These are phyloP conservation scores for Psidium friedrichsthalianum DNA, from an alignment of 345 rosid genomes.

Conservation along the genomic window DNA sequence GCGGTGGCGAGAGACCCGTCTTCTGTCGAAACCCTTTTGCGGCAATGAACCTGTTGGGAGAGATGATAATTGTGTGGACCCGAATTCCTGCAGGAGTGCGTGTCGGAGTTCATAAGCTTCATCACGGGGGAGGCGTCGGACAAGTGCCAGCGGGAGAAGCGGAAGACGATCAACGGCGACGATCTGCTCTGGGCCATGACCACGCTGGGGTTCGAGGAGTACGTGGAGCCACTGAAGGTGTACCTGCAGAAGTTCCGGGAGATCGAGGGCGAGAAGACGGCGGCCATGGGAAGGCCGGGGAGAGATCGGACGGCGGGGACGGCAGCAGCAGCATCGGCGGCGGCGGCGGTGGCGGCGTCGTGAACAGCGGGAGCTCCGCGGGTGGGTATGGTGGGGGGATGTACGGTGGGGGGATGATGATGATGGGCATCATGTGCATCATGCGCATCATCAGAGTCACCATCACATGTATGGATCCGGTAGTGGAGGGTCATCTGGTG, in stretches of 20 bases:
- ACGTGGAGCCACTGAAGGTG: constrained; percentile 40
- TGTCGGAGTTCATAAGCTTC: constrained; percentile 57
- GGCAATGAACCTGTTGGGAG: not conserved
- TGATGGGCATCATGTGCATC: constrained; percentile 10
- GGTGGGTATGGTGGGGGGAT: constrained; percentile 6
- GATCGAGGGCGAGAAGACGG: constrained; percentile 44
- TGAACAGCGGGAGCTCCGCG: constrained; percentile 7
- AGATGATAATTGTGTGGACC: not conserved
- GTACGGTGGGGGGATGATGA: constrained; percentile 7
- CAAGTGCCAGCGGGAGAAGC: constrained; percentile 50
- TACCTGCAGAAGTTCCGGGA: constrained; percentile 45
- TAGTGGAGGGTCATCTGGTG: constrained; percentile 16
- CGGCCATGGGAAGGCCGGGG: constrained; percentile 12
- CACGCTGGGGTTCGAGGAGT: constrained; percentile 49
- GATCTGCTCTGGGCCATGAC: constrained; percentile 62
- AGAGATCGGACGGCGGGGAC: constrained; percentile 7
- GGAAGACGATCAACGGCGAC: constrained; percentile 67
- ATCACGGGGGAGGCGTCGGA: constrained; percentile 55
- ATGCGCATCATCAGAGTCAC: constrained; percentile 2
- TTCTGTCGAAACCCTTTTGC: not conserved
- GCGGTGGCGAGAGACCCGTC: not conserved
- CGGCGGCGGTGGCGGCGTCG: constrained; percentile 8
- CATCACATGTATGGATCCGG: constrained; percentile 21
- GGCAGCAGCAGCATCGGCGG: constrained; percentile 3
- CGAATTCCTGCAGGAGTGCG: constrained; percentile 29